Percentiles rank a stretch among this genome's conserved stretches.
phyloP scores from a whole-genome alignment of 345 rosid genomes.

The Raphanus sativus region DNA sequence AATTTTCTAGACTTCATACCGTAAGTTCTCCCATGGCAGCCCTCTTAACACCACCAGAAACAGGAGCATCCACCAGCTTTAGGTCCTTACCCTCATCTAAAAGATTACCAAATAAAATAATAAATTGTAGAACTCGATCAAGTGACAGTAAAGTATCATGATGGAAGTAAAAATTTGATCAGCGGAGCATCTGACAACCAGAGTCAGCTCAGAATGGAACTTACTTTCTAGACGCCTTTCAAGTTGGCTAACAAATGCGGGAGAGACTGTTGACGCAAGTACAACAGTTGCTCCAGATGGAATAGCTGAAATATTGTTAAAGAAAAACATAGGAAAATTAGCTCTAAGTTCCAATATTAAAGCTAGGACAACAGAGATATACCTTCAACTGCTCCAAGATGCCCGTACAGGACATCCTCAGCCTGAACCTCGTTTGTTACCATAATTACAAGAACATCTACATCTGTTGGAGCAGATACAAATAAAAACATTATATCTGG shows the following conservation, averaged over 20 bases:
- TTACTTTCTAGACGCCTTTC: constrained; percentile 74
- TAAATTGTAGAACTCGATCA: neutral
- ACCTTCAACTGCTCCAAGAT: constrained; percentile 86
- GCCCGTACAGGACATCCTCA: constrained; percentile 73
- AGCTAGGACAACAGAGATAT: constrained; percentile 22
- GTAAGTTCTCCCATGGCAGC: constrained; percentile 88
- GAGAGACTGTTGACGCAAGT: constrained; percentile 93
- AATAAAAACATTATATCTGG: constrained; percentile 5
- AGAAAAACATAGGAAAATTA: constrained; percentile 26
- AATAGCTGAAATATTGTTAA: constrained; percentile 53
- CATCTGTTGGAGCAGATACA: constrained; percentile 49
- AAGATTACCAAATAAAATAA: constrained; percentile 27
- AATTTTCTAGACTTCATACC: constrained; percentile 44
- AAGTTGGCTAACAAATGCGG: constrained; percentile 69
- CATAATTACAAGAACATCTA: constrained; percentile 85
- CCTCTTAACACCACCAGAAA: constrained; percentile 95
- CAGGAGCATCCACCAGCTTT: constrained; percentile 97
- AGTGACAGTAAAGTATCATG: constrained; percentile 1
- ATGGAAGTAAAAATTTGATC: neutral
- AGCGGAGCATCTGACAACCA: constrained; percentile 2
- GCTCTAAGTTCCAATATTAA: constrained; percentile 17
- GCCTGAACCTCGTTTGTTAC: constrained; percentile 94
- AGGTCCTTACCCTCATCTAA: constrained; percentile 70
- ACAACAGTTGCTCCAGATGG: constrained; percentile 72
- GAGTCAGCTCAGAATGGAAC: constrained; percentile 20